Evolutionary conservation across 352 stramenopile species (phyloP).

Genomic region (Phytophthora vignae): DNA sequence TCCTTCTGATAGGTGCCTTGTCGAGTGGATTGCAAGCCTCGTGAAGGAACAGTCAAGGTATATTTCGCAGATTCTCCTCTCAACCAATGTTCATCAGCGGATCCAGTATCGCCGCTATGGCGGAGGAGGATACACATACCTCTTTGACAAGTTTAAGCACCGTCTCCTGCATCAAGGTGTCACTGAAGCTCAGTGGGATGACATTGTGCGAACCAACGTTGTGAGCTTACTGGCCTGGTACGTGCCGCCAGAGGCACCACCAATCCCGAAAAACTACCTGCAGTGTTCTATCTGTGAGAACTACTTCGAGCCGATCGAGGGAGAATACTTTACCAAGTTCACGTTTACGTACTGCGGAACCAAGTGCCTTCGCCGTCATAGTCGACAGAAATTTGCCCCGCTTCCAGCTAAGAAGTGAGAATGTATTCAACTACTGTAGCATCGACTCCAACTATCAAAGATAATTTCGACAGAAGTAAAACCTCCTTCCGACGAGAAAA

Average conservation of each 20-base stretch:
- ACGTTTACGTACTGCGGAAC: conserved; percentile 83
- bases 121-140: conserved; percentile 71
- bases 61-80: conserved; percentile 60
- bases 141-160: conserved; percentile 59
- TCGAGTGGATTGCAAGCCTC: conserved; percentile 43
- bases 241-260: conserved; percentile 51
- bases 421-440: too few relatives aligned
- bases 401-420: conserved; percentile 14
- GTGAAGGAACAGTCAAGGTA: conserved; percentile 36
- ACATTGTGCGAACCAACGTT: conserved; percentile 54
- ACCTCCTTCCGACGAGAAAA: too few relatives aligned
- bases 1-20: conserved; percentile 53
- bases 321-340: conserved; percentile 91
- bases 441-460: too few relatives aligned
- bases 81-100: conserved; percentile 67
- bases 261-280: conserved; percentile 77
- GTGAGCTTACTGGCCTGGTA: conserved; percentile 73
- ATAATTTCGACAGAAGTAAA: too few relatives aligned
- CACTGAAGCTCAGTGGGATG: conserved; percentile 47
- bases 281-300: conserved; percentile 78
- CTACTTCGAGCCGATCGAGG: conserved; percentile 84
- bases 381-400: conserved; percentile 55
- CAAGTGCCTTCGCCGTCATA: conserved; percentile 85
- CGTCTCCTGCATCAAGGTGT: conserved; percentile 45
- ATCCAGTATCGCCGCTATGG: conserved; percentile 77